phyloP scores from a whole-genome alignment of 1,284 basidiomycete species.

The Tausonia pullulans region DNA sequence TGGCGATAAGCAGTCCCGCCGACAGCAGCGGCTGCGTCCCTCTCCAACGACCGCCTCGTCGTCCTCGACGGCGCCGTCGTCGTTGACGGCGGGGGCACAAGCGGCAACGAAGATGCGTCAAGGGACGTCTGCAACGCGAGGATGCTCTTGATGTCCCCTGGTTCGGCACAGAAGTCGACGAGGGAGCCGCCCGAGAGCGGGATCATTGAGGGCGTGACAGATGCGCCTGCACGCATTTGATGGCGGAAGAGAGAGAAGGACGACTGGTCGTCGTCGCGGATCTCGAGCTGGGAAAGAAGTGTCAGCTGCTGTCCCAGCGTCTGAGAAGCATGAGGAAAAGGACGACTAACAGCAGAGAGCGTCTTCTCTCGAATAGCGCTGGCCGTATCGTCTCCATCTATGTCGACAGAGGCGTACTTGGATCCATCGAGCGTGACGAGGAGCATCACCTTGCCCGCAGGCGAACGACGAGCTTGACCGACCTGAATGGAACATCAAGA shows the following conservation, averaged over 20 bases:
- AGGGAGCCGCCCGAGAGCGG: constrained; percentile 9
- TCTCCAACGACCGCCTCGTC: neutral
- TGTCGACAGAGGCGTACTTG: constrained; percentile 11
- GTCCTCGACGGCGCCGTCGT: neutral
- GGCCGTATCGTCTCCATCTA: neutral
- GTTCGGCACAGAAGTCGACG: constrained; percentile 8
- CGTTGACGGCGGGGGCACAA: constrained; percentile 11
- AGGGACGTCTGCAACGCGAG: constrained; percentile 13
- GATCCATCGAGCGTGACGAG: constrained; percentile 14
- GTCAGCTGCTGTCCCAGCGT: neutral
- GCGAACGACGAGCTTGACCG: neutral
- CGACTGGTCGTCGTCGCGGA: constrained; percentile 14
- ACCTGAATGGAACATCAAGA: neutral
- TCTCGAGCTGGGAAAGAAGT: constrained; percentile 4
- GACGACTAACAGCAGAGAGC: constrained; percentile 10
- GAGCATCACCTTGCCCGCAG: constrained; percentile 4
- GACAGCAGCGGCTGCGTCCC: neutral
- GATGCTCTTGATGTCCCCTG: constrained; percentile 7
- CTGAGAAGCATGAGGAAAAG: neutral
- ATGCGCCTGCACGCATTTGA: constrained; percentile 9
- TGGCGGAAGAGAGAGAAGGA: constrained; percentile 12
- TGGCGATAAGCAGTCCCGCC: neutral
- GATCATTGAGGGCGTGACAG: neutral
- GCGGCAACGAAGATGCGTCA: constrained; percentile 1
- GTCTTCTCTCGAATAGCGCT: constrained; percentile 13